phyloP scores from a whole-genome alignment of 78 protist species.

The Chrysochromulina parva region DNA sequence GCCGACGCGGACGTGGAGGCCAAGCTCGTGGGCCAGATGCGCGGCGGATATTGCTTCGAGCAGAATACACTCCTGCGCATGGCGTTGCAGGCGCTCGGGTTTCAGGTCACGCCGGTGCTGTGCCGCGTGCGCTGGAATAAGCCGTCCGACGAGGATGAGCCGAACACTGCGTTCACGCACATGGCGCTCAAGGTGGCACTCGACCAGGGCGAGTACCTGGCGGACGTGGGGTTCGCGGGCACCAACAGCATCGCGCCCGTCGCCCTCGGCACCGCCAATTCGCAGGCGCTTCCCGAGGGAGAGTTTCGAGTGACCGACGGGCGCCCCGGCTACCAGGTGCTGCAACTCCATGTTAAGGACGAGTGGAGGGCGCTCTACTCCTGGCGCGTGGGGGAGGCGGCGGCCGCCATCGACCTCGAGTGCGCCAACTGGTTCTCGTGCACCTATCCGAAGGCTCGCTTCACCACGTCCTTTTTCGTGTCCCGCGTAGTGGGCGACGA shows the following conservation, averaged over 20 bases:
- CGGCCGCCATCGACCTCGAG: not conserved
- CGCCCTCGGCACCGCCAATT: not conserved
- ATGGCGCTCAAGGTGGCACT: not conserved
- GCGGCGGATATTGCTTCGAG: conserved; percentile 24
- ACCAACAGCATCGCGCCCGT: conserved; percentile 11
- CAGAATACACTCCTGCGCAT: not conserved
- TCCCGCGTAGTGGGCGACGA: not conserved
- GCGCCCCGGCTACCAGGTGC: not conserved
- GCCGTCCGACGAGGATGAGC: not conserved
- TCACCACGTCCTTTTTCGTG: not conserved
- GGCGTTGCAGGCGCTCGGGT: not conserved
- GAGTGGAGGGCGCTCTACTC: not conserved
- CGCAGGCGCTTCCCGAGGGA: conserved; percentile 8
- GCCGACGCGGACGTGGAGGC: not conserved
- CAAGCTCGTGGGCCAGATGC: not conserved
- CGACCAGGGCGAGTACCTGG: not conserved
- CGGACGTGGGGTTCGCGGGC: conserved; percentile 22
- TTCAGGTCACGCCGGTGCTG: not conserved
- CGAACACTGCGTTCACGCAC: not conserved
- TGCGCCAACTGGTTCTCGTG: not conserved
- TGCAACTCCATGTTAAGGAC: not conserved
- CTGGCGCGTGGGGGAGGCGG: not conserved
- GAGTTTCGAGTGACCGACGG: not conserved
- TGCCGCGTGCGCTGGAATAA: conserved; percentile 31
- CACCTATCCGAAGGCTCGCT: conserved; percentile 15